Evolutionary conservation across 2,329 filamentous ascomycete genomes (phyloP), one percentile per base, ranked within the genome.

Genomic region (Paecilomyces niveus): DNA sequence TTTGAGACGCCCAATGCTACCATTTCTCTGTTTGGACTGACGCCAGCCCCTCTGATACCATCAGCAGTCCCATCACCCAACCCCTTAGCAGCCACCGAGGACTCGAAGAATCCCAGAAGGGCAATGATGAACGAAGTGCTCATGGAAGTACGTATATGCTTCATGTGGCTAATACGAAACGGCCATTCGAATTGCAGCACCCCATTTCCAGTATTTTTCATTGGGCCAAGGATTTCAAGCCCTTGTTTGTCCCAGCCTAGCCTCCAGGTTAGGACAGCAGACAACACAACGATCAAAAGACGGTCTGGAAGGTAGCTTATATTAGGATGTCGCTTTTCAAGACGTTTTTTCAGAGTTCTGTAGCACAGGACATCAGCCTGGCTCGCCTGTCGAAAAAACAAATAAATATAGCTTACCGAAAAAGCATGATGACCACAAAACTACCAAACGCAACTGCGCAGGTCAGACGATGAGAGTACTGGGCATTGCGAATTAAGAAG

Each of bases 41-140:
- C 80, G 56, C 89, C 85, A 70, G 97, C 90, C 32, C 86, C 89
- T 60, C 89, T 84, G 32, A 97, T 87, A 9, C 85, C 85, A 62
- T 88, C 84, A 55, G 79, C 80, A 50, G 84, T 77, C 6, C 79
- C 80, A 54, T 78, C 79, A 13, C 89, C 89, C 2, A 99, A 78
- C 62, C 90, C 93, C 76, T 97, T 97, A 35, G 94, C 94, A 1
- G 94, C 94, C 11, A 99, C 92, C 0, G 92, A 96, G 2, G 91
- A 96, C 74, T 99, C 94, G 67, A 99, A 99, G 75, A 99, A 99
- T n/a, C 94, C 94, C 0, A 99, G 85, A 24, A 99, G 81, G 0
- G 92, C 91, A 63, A 99, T 96, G 57, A 97, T 81, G 68, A 99
- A 96, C 0, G 91, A 89, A 0, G 94, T 97, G 55, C 90, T 88